A percentile compares a stretch with the other conserved stretches of the same genome.
Evolutionary conservation across 148 eudicot genomes (phyloP).

Genomic region (Silene latifolia): DNA sequence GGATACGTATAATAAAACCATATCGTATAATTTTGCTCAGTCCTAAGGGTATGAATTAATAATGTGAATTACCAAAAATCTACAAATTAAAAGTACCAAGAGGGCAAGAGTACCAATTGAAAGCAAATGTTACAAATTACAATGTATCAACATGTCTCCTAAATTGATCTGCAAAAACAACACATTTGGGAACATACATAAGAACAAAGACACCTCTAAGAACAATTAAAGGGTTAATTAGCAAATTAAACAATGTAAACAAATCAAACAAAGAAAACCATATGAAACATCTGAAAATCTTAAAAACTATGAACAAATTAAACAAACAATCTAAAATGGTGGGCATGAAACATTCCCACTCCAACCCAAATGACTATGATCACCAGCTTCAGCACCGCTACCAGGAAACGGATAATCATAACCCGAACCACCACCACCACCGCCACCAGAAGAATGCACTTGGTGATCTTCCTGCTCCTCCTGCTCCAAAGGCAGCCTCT

Average conservation of each 20-base stretch:
- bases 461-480: constrained; percentile 19
- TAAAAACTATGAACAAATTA: neutral
- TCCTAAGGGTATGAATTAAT: too few relatives aligned
- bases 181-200: neutral
- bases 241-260: neutral
- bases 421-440: neutral
- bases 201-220: neutral
- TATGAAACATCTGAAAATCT: neutral
- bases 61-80: too few relatives aligned
- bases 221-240: neutral
- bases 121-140: neutral
- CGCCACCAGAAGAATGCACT: constrained; percentile 8
- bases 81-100: too few relatives aligned
- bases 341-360: constrained; percentile 9
- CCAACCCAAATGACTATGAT: constrained; percentile 17
- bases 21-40: too few relatives aligned
- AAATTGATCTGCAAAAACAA: neutral
- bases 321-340: constrained; percentile 5
- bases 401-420: neutral
- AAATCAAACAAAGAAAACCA: neutral
- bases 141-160: neutral
- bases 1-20: too few relatives aligned
- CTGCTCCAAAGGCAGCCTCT: constrained; percentile 42
- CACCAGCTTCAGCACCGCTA: neutral
- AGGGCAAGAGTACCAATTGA: neutral